These are phyloP conservation scores for Solanum bukasovii DNA, from an alignment of 257 asterid genomes.

Conservation along the genomic window DNA sequence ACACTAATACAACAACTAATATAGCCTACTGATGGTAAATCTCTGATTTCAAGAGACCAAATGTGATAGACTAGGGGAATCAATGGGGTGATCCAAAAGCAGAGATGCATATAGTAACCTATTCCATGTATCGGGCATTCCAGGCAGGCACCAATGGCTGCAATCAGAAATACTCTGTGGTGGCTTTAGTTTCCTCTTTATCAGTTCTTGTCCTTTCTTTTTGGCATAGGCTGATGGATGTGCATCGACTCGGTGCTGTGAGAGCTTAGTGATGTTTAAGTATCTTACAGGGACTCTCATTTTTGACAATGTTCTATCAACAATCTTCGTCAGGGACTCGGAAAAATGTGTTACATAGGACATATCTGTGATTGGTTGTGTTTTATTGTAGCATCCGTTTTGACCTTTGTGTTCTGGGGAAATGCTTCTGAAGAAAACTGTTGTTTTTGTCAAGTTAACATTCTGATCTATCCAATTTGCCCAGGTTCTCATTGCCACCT, in stretches of 20 bases:
- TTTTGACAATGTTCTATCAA: background rate
- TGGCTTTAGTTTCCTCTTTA: slow-evolving; percentile 1
- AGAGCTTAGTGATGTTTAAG: slow-evolving; percentile 7
- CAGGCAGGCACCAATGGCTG: slow-evolving; percentile 18
- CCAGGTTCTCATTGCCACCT: slow-evolving; percentile 10
- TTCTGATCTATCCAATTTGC: slow-evolving; percentile 4
- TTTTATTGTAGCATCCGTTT: slow-evolving; percentile 3
- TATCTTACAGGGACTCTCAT: slow-evolving; percentile 1
- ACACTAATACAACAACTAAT: background rate
- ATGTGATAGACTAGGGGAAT: background rate
- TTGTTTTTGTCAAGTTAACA: slow-evolving; percentile 3
- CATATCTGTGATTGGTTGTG: background rate
- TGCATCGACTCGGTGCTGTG: slow-evolving; percentile 9
- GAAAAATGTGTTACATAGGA: background rate
- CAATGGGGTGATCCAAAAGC: background rate
- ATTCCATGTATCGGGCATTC: slow-evolving; percentile 17
- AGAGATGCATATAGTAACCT: slow-evolving; percentile 10
- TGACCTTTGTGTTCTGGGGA: slow-evolving; percentile 6
- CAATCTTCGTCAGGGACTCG: background rate
- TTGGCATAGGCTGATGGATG: slow-evolving; percentile 6
- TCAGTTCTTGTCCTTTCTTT: background rate
- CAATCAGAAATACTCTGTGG: slow-evolving; percentile 1
- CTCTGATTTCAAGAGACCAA: background rate
- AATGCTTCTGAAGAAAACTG: slow-evolving; percentile 8
- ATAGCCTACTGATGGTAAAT: background rate